A percentile compares a stretch with the other conserved stretches of the same genome.
Conservation (phyloP, 2,329 filamentous ascomycete genomes). For the Penicillium sp. region DNA sequence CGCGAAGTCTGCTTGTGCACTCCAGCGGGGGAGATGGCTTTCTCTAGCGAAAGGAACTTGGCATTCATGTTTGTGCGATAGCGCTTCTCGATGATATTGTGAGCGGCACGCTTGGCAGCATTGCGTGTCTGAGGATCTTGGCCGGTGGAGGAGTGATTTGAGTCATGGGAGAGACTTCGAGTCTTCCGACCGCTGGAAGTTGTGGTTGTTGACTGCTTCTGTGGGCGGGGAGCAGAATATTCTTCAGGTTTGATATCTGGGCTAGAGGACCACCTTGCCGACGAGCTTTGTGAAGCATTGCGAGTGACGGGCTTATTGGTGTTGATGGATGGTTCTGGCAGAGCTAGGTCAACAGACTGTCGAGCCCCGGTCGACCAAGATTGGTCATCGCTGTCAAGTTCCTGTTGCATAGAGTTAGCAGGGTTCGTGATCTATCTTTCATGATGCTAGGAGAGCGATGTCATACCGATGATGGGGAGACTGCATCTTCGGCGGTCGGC, state of each 20-base stretch:
- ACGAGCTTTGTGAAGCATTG: constrained; percentile 13
- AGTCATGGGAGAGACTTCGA: constrained; percentile 33
- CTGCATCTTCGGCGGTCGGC: constrained; percentile 35
- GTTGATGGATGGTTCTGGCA: constrained; percentile 9
- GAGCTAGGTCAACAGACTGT: constrained; percentile 23
- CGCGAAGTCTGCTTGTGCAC: constrained; percentile 28
- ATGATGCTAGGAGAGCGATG: not conserved
- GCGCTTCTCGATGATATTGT: constrained; percentile 48
- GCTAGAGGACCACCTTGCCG: constrained; percentile 33
- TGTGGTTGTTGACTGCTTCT: constrained; percentile 17
- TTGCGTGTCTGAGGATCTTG: constrained; percentile 33
- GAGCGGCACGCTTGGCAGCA: constrained; percentile 45
- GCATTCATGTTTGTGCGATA: constrained; percentile 50
- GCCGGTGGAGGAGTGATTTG: constrained; percentile 23
- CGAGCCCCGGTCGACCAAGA: constrained; percentile 32
- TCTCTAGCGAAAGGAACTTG: constrained; percentile 45
- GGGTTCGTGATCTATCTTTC: not conserved
- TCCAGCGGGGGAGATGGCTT: constrained; percentile 36
- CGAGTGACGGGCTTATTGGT: constrained; percentile 10
- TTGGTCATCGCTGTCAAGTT: constrained; percentile 41
- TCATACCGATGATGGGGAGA: constrained; percentile 32
- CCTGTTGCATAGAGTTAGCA: constrained; percentile 23
- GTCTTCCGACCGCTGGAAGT: constrained; percentile 24
- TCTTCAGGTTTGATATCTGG: constrained; percentile 34
- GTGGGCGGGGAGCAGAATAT: constrained; percentile 18